Evolutionary conservation across 768 basidiomycete genomes (phyloP).

Genomic region (Lentinula guzmanii): DNA sequence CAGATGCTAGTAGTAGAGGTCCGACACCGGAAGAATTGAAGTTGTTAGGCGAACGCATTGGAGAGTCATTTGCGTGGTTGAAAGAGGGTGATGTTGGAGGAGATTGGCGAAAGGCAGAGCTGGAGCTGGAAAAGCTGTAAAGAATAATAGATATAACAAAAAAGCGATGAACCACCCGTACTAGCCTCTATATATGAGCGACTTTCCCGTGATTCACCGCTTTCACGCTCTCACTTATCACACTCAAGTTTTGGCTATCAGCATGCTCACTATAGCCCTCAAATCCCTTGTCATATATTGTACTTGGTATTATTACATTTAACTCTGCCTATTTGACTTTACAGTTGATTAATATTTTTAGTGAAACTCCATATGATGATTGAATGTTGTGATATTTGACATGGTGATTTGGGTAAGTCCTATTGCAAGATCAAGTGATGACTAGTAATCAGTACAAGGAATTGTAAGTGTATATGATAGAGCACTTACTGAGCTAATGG

Average conservation of each 20-base stretch:
- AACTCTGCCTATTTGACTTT: no score
- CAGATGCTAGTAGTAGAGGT: neutral
- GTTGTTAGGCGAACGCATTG: constrained; percentile 12
- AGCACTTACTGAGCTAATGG: neutral
- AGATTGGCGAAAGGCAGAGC: constrained; percentile 14
- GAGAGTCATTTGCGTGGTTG: constrained; percentile 14
- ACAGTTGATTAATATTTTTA: no score
- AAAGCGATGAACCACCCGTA: neutral
- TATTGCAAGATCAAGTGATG: no score
- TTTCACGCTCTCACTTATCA: neutral
- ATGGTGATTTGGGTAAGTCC: no score
- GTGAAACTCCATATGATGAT: no score
- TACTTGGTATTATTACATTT: neutral
- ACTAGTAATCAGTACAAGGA: no score
- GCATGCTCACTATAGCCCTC: neutral
- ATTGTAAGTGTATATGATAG: neutral
- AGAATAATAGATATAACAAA: neutral
- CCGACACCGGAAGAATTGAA: constrained; percentile 2
- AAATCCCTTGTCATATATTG: neutral
- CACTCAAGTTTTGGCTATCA: neutral
- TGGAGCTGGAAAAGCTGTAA: neutral
- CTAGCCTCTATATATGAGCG: neutral
- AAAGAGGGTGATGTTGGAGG: constrained; percentile 14
- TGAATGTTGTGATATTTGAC: no score
- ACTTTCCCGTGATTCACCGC: neutral